A percentile compares a stretch with the other conserved stretches of the same genome.
These are phyloP conservation scores for Russula sp. DNA, from an alignment of 768 basidiomycete genomes.

Conservation along the genomic window DNA sequence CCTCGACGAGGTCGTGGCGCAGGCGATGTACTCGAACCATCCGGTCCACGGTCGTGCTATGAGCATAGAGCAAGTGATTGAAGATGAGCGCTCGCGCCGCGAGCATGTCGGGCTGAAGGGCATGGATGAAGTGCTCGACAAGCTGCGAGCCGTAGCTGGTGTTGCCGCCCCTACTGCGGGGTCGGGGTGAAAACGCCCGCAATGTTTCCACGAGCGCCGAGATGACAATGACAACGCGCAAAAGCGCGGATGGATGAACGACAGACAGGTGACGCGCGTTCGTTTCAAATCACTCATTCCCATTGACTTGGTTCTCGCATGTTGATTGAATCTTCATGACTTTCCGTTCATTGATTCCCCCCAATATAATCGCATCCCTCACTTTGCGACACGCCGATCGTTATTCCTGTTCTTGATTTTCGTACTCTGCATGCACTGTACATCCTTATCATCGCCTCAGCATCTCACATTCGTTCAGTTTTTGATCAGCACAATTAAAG, in stretches of 20 bases:
- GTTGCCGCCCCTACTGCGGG: background rate
- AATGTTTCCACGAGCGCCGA: constrained; percentile 5
- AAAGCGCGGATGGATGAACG: constrained; percentile 3
- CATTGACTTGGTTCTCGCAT: background rate
- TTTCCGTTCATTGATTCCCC: constrained; percentile 4
- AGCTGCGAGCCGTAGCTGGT: constrained; percentile 20
- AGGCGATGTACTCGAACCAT: background rate
- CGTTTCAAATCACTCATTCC: background rate
- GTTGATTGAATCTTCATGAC: constrained; percentile 13
- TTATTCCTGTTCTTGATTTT: constrained; percentile 2
- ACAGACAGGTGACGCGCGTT: constrained; percentile 11
- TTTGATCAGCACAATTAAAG: constrained; percentile 15
- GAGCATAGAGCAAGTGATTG: constrained; percentile 24
- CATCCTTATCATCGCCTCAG: constrained; percentile 19
- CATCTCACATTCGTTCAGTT: constrained; percentile 15
- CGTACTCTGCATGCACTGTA: constrained; percentile 21
- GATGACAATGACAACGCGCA: constrained; percentile 8
- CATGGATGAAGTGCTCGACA: constrained; percentile 24
- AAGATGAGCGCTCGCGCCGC: constrained; percentile 16
- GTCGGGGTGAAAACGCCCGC: background rate
- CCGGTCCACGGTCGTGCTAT: constrained; percentile 6
- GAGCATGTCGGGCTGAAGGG: constrained; percentile 20
- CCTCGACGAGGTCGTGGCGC: constrained; percentile 12
- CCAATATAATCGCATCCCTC: background rate
- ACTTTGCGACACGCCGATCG: constrained; percentile 10